Evolutionary conservation across 164 flowering plant genomes (phyloP), one percentile per base, ranked within the genome.

Genomic region (Kingdonia uniflora): DNA sequence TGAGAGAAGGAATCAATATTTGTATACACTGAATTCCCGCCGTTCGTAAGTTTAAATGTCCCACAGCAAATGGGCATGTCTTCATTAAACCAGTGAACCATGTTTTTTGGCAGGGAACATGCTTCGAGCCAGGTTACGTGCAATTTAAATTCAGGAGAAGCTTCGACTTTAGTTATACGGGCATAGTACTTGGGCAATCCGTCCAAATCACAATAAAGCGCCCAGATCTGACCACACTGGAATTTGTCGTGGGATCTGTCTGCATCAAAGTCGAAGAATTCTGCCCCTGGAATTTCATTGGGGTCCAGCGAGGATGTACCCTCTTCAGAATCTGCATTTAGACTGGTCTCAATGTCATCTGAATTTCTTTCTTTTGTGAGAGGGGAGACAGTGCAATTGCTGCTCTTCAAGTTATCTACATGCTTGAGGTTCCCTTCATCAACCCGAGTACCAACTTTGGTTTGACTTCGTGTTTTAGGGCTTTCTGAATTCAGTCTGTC

Each of bases 181-280:
- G 74, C 79, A 67, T 79, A 84, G 64, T 69, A 74, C 67, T 74
- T 77, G 22, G 94, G 90, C 62, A 80, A 52, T 45, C 72, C 73
- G 65, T 82, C 87, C 45, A 68, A 70, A 14, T 76, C 75, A 55
- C 80, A 40, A 57, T 77, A 87, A 21, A 80, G 33, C 13, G 94
- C 80, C 96, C 96, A 87, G 12, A 79, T 45, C 60, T 84, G 87
- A 54, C 80, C 84, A 35, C 49, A 48, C 60, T 66, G 55, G 58
- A 87, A 76, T 47, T 66, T 74, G 10, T 71, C 79, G 6, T 1
- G 14, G 3, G 80, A 66, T 42, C 54, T 77, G 20, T 60, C 71
- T 14, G 24, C 58, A 26, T 70, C 77, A 62, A 84, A 87, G 51
- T 72, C 56, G 58, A 62, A 57, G 54, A 84, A 84, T 60, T 71